Percentiles rank a stretch among this genome's conserved stretches.
Conservation (phyloP, 768 basidiomycete genomes). For the Tricholoma matsutake region DNA sequence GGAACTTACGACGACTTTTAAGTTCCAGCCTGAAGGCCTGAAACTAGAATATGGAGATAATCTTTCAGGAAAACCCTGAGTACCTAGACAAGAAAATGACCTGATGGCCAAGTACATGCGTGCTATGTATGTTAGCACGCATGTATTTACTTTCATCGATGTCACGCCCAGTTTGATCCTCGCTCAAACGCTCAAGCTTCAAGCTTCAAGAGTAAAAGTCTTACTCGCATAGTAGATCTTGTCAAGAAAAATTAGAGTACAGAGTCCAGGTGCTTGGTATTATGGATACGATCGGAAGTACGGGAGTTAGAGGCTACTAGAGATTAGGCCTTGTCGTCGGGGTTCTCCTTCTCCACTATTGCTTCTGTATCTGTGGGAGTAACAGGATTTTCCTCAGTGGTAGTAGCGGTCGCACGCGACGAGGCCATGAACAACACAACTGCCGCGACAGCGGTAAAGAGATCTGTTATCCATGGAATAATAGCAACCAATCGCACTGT, state of each 20-base stretch:
- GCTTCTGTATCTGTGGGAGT: background rate
- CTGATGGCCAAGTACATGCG: background rate
- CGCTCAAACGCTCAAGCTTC: background rate
- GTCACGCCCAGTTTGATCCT: background rate
- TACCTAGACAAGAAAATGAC: background rate
- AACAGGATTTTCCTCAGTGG: background rate
- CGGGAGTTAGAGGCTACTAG: background rate
- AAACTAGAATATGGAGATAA: background rate
- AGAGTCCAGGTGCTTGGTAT: background rate
- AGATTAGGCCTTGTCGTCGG: background rate
- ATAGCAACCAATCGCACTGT: constrained; percentile 49
- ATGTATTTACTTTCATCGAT: background rate
- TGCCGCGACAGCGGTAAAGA: constrained; percentile 37
- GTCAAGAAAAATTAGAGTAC: background rate
- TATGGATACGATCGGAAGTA: background rate
- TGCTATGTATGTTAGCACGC: background rate
- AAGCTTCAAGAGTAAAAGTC: background rate
- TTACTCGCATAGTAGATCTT: background rate
- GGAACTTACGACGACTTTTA: background rate
- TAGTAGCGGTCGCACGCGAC: constrained; percentile 6
- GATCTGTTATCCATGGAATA: constrained; percentile 49
- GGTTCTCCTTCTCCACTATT: background rate
- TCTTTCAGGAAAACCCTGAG: background rate
- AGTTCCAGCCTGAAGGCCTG: background rate
- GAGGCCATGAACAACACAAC: constrained; percentile 32